Base-by-base conservation (phyloP, 192 early-diverging fungal genomes). In the Jimgerdemannia lactiflua region DNA sequence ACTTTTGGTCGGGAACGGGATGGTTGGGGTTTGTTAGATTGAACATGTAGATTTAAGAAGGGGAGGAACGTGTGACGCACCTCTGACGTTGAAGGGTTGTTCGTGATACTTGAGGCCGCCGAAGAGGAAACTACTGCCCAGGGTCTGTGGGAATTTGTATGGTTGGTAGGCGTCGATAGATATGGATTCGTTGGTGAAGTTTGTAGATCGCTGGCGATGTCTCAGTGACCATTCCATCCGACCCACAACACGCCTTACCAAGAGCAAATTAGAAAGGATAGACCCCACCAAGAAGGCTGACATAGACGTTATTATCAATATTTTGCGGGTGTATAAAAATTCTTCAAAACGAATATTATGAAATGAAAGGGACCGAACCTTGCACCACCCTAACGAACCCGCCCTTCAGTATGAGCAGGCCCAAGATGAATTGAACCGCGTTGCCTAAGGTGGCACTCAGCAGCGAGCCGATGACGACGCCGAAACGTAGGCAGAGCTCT, bases 221-320 rank as follows among this genome's bases (percentile, higher is more conserved):
- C n/a, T n/a, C n/a, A 3, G 17, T 42, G 11, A 3, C 14, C 19
- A 67, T 39, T 8, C 14, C 4, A 18, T 42, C 17, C 41, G 1
- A 40, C 9, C 70, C 19, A 40, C 20, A 67, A 41, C 18, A 39
- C 6, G 10, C 54, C 76, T 77, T 79, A 98, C 91, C 70, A 98
- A 86, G 44, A 98, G 82, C 80, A 97, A 82, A 79, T 99, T 99
- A 73, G 93, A 94, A 18, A 99, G 85, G 74, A 99, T 95, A 39
- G 94, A 94, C 10, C 97, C 97, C 14, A 99, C 85, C 65, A 97
- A 82, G 4, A 94, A 91, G 7, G 93, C 87, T 83, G 29, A 29
- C 82, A 77, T 10, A 88, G 84, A 40, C 85, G 89, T 64, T 42
- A 75, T 43, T 79, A 77, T 11, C 82, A 29, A 29, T 29, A 29